A percentile compares a stretch with the other conserved stretches of the same genome.
phyloP scores from a whole-genome alignment of 768 basidiomycete species.

The Agrocybe pediades region DNA sequence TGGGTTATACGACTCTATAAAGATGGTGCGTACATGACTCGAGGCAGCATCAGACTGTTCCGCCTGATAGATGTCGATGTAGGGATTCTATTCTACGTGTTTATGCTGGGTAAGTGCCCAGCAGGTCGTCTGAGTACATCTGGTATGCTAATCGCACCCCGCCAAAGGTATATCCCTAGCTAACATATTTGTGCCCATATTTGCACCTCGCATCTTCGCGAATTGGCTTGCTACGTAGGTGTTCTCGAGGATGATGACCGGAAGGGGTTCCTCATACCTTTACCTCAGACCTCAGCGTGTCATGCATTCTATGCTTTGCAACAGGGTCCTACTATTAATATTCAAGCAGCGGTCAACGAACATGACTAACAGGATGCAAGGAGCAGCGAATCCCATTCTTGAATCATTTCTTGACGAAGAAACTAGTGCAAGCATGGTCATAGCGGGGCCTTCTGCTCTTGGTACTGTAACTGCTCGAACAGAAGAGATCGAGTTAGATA shows the following conservation, averaged over 20 bases:
- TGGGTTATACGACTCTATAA: slow-evolving; percentile 41
- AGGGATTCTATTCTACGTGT: slow-evolving; percentile 44
- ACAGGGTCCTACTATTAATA: slow-evolving; percentile 42
- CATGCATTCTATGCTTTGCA: slow-evolving; percentile 44
- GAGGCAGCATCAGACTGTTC: background rate
- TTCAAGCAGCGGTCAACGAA: slow-evolving; percentile 25
- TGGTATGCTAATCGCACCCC: background rate
- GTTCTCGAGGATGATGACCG: background rate
- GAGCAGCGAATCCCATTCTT: slow-evolving; percentile 13
- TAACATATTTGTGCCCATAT: slow-evolving; percentile 40
- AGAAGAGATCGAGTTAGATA: slow-evolving; percentile 5
- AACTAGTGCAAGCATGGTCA: slow-evolving; percentile 20
- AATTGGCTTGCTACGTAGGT: slow-evolving; percentile 46
- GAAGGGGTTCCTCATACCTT: background rate
- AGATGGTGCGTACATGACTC: slow-evolving; percentile 30
- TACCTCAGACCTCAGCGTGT: slow-evolving; percentile 39
- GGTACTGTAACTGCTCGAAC: background rate
- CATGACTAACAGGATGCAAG: slow-evolving; percentile 18
- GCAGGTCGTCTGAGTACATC: background rate
- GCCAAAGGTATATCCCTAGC: slow-evolving; percentile 35
- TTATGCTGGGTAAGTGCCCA: slow-evolving; percentile 32
- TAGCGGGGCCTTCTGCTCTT: slow-evolving; percentile 11
- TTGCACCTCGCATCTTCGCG: slow-evolving; percentile 33
- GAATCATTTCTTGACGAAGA: slow-evolving; percentile 23
- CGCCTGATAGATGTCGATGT: background rate